Conservation (phyloP, 139 green algal genomes). For the Chlorella sp. region DNA sequence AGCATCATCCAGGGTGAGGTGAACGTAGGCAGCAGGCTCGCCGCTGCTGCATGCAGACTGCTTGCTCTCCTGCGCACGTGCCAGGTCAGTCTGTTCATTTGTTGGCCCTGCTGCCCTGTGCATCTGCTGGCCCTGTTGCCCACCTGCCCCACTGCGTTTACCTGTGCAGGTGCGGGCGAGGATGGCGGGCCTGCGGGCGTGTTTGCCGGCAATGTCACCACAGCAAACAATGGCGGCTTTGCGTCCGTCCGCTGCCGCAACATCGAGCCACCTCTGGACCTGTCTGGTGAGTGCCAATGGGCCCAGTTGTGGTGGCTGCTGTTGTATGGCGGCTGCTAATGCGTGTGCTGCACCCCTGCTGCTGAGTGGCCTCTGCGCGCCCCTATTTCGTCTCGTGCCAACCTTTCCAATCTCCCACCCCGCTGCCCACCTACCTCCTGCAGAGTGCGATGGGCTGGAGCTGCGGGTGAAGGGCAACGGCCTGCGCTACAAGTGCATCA, state of each 20-base stretch:
- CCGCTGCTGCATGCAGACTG: too few relatives aligned
- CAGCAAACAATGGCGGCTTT: constrained; percentile 93
- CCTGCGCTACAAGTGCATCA: constrained; percentile 91
- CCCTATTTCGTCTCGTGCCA: too few relatives aligned
- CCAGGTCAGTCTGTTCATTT: too few relatives aligned
- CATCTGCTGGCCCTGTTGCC: too few relatives aligned
- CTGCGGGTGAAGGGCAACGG: constrained; percentile 79
- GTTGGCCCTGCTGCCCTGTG: too few relatives aligned
- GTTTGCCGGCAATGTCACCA: constrained; percentile 79
- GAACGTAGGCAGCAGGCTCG: not conserved
- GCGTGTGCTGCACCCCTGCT: too few relatives aligned
- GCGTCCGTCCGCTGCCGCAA: constrained; percentile 86
- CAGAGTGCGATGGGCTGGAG: constrained; percentile 75
- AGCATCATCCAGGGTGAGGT: constrained; percentile 34
- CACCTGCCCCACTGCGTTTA: not conserved
- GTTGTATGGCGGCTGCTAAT: too few relatives aligned
- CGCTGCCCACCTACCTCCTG: not conserved
- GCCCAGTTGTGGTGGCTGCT: not conserved
- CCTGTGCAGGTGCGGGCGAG: constrained; percentile 63
- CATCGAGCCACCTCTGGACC: constrained; percentile 79
- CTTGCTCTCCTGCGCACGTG: not conserved
- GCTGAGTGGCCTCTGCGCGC: too few relatives aligned
- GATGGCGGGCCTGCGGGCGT: constrained; percentile 64
- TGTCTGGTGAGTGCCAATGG: constrained; percentile 42
- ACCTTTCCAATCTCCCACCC: too few relatives aligned